Conservation (phyloP, 768 basidiomycete species). For the Kondoa malvinella region DNA sequence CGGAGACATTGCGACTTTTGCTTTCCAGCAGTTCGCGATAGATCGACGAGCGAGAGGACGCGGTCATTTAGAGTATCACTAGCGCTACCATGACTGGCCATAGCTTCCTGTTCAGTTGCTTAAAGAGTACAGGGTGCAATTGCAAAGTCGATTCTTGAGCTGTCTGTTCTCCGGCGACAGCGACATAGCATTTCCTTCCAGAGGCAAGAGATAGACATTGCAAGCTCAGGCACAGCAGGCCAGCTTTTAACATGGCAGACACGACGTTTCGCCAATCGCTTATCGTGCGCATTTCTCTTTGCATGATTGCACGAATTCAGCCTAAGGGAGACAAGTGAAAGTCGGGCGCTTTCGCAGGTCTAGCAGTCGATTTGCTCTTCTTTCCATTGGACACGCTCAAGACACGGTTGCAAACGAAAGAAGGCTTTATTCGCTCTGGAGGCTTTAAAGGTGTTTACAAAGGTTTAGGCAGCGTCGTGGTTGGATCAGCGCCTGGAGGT, state of each 20-base stretch:
- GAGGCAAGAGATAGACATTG: too few species aligned
- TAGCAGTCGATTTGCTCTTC: slow-evolving; percentile 83
- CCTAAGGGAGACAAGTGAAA: neutral
- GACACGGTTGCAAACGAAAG: slow-evolving; percentile 74
- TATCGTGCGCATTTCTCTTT: neutral
- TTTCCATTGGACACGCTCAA: slow-evolving; percentile 95
- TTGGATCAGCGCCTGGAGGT: slow-evolving; percentile 95
- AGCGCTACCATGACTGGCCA: too few species aligned
- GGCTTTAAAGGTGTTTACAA: slow-evolving; percentile 83
- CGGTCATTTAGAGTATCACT: too few species aligned
- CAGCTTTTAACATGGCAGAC: neutral
- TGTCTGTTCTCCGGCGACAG: too few species aligned
- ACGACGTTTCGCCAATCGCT: neutral
- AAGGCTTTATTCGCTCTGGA: slow-evolving; percentile 69
- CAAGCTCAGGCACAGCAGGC: too few species aligned
- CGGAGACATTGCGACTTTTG: too few species aligned
- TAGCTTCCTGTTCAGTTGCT: too few species aligned
- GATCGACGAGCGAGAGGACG: too few species aligned
- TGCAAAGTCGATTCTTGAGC: too few species aligned
- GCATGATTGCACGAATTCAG: neutral
- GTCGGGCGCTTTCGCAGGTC: slow-evolving; percentile 78
- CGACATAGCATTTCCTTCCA: too few species aligned
- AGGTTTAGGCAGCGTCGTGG: slow-evolving; percentile 80
- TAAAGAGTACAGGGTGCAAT: too few species aligned
- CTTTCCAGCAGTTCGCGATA: too few species aligned